Conservation (phyloP, 805 yeast genomes). For the Helenozyma rhizophorensis region DNA sequence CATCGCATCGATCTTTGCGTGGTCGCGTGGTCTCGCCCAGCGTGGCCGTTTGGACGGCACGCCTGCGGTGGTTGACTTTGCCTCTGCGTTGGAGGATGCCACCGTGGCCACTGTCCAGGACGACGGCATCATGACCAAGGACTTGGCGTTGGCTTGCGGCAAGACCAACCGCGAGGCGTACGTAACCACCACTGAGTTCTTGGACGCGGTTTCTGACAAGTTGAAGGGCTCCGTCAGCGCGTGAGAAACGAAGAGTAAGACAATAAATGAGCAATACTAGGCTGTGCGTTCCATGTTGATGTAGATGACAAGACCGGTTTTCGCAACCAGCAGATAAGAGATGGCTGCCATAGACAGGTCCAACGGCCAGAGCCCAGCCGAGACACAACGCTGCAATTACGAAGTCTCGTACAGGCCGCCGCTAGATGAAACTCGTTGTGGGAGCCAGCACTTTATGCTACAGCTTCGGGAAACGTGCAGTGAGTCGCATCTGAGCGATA, state of each 20-base stretch:
- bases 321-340: too few species aligned
- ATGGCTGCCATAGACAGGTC: too few species aligned
- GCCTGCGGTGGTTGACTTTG: constrained; percentile 81
- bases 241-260: not conserved
- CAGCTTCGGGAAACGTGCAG: too few species aligned
- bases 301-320: too few species aligned
- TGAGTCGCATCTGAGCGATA: too few species aligned
- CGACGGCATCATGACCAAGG: constrained; percentile 94
- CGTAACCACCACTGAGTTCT: constrained; percentile 89
- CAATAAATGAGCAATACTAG: too few species aligned
- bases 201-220: constrained; percentile 73
- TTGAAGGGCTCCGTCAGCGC: constrained; percentile 28
- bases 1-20: constrained; percentile 94
- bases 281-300: too few species aligned
- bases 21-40: constrained; percentile 92
- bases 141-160: constrained; percentile 86
- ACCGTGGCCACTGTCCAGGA: constrained; percentile 78
- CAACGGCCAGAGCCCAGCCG: too few species aligned
- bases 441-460: too few species aligned
- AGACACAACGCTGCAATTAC: too few species aligned
- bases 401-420: too few species aligned
- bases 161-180: constrained; percentile 76
- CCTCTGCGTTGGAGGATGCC: constrained; percentile 72
- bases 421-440: too few species aligned
- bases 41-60: constrained; percentile 87